Base-by-base conservation (phyloP, 176 grass and related monocot genomes). In the Puccinellia tenuiflora region DNA sequence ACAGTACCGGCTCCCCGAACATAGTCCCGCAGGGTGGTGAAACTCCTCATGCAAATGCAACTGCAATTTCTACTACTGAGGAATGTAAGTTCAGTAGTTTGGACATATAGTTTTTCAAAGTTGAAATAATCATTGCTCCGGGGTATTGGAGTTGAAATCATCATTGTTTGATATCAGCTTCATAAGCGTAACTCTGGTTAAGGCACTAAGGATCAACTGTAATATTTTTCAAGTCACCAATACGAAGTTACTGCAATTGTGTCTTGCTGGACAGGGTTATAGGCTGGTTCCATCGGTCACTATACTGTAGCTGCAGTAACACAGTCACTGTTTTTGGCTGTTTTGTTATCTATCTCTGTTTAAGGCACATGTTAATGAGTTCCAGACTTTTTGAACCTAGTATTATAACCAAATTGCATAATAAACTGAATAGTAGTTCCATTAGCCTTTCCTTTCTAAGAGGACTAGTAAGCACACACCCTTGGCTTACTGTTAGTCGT, bases 21-120 rank as follows among this genome's bases (percentile, higher is more conserved):
- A 20, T 86, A 83, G 87, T 79, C 55, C 52, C 46, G 5, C 88
- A 88, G 69, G 78, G 83, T 60, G 35, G 62, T 81, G 90, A 83
- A 68, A 76, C 68, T 86, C 65, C 70, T 76, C 74, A 69, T 82
- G 34, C 84, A 76, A 83, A 35, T 78, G 56, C 82, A 83, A 92
- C 68, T 80, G 37, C 84, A 83, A 92, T 68, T 78, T 71, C 90
- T 88, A 79, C 84, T 25, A 70, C 80, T 13, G 92, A 93, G 54
- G 91, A 95, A 77, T 78, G 96, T 98, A 92, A 98, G 96, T 88
- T 73, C 11, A 80, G 22, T 78, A 29, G 31, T 78, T 75, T 7
- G 51, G 53, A 76, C 51, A n/a, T 21, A 75, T 64, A 5, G 9
- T 65, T 82, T 62, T 64, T 59, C 38, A 45, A 9, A 51, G 43